Percentiles rank a stretch among this genome's conserved stretches.
Evolutionary conservation across 2,329 filamentous ascomycete species (phyloP).

Genomic region (Aspergillus versicolor): DNA sequence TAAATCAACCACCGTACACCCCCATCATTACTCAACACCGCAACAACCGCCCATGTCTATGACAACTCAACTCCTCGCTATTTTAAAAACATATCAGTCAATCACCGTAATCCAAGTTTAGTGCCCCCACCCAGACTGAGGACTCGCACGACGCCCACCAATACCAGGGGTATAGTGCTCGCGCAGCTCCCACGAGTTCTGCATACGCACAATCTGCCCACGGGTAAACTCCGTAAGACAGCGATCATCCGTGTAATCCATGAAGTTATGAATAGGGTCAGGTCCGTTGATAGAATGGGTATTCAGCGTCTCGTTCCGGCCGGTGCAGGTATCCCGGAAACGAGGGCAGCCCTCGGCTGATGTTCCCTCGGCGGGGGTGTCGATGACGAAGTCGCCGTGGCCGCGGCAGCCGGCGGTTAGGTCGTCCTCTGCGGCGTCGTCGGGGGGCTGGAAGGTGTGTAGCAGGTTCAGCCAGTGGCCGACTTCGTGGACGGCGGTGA

Average conservation of each 20-base stretch:
- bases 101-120: too few relatives aligned
- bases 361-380: conserved; percentile 7
- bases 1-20: too few relatives aligned
- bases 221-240: conserved; percentile 5
- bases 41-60: background rate
- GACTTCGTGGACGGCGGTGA: conserved; percentile 11
- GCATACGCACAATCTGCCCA: conserved; percentile 8
- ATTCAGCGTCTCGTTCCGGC: background rate
- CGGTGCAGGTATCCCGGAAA: conserved; percentile 5
- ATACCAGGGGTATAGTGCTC: background rate
- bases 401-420: conserved; percentile 5
- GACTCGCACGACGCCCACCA: background rate
- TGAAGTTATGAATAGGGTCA: conserved; percentile 12
- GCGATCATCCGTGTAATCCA: conserved; percentile 8
- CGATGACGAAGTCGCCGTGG: conserved; percentile 7
- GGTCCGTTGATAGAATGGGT: background rate
- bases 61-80: too few relatives aligned
- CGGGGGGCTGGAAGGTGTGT: conserved; percentile 9
- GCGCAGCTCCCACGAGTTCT: background rate
- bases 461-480: conserved; percentile 14
- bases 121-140: background rate
- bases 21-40: background rate
- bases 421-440: background rate
- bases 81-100: too few relatives aligned
- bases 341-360: conserved; percentile 3